Percentiles rank a stretch among this genome's conserved stretches.
Conservation (phyloP, 2,329 filamentous ascomycete species). For the Aspergillus floridensis region DNA sequence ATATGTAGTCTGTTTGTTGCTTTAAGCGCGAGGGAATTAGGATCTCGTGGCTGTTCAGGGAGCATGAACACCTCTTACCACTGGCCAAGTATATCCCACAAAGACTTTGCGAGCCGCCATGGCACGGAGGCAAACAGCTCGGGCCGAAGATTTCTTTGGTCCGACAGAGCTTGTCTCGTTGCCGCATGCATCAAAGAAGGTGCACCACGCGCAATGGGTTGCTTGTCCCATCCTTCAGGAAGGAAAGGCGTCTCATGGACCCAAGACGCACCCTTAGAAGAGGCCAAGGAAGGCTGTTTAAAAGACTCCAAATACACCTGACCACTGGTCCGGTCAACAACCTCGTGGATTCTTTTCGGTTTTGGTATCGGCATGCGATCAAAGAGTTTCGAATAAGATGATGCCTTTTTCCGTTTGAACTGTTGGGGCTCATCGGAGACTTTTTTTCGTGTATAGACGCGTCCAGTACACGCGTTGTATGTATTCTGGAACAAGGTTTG, state of each 20-base stretch:
- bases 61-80: slow-evolving; percentile 28
- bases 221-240: slow-evolving; percentile 20
- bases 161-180: slow-evolving; percentile 30
- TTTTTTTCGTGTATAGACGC: background rate
- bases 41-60: background rate
- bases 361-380: background rate
- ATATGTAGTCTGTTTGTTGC: slow-evolving; percentile 38
- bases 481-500: background rate
- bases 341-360: background rate
- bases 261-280: slow-evolving; percentile 33
- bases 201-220: slow-evolving; percentile 25
- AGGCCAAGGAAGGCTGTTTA: slow-evolving; percentile 1
- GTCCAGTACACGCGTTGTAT: background rate
- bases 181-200: slow-evolving; percentile 36
- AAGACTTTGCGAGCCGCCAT: slow-evolving; percentile 38
- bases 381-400: background rate
- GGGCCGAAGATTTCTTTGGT: slow-evolving; percentile 37
- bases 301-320: slow-evolving; percentile 16
- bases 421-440: background rate
- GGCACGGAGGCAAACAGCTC: slow-evolving; percentile 39
- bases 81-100: slow-evolving; percentile 39
- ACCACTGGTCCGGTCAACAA: slow-evolving; percentile 13
- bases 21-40: slow-evolving; percentile 16
- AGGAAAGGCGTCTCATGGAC: slow-evolving; percentile 40
- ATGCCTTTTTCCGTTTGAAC: too few relatives aligned